These are phyloP conservation scores for Metarhizium robertsii DNA, from an alignment of 2,329 filamentous ascomycete genomes.

Conservation along the genomic window DNA sequence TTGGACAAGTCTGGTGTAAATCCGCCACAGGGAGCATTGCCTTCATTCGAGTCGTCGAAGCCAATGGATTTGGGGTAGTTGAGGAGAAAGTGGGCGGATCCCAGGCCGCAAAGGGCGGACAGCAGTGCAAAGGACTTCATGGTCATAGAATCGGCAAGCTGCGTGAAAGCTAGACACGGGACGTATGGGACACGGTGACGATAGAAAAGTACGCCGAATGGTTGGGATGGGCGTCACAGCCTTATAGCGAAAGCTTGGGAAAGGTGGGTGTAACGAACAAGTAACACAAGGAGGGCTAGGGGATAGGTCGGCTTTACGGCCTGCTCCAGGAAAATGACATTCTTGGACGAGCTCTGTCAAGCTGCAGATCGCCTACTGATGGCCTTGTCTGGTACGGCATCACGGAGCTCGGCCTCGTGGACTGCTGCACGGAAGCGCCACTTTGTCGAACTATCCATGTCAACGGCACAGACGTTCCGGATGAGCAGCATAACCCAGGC, in stretches of 20 bases:
- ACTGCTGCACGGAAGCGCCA: neutral
- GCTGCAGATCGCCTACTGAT: neutral
- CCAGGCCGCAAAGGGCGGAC: slow-evolving; percentile 28
- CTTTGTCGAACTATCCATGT: neutral
- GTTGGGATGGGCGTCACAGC: neutral
- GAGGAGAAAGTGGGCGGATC: slow-evolving; percentile 46
- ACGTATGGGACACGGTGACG: too few relatives aligned
- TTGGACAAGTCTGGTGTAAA: slow-evolving; percentile 35
- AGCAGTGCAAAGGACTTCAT: slow-evolving; percentile 22
- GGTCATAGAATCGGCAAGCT: slow-evolving; percentile 1
- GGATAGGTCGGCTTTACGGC: neutral
- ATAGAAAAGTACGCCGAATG: neutral
- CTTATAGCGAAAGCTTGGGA: neutral
- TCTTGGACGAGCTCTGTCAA: neutral
- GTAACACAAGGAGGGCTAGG: neutral
- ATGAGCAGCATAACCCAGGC: neutral
- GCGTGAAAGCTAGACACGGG: too few relatives aligned
- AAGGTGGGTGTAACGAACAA: neutral
- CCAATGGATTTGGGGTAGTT: slow-evolving; percentile 38
- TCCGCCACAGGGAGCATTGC: slow-evolving; percentile 44
- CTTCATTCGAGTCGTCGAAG: slow-evolving; percentile 34
- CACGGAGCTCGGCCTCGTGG: neutral
- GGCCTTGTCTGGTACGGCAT: neutral
- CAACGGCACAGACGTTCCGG: neutral
- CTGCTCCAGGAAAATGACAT: too few relatives aligned